Percentiles rank a stretch among this genome's conserved stretches.
These are phyloP conservation scores for Sporothrix curviconia DNA, from an alignment of 2,329 filamentous ascomycete species.

Conservation along the genomic window DNA sequence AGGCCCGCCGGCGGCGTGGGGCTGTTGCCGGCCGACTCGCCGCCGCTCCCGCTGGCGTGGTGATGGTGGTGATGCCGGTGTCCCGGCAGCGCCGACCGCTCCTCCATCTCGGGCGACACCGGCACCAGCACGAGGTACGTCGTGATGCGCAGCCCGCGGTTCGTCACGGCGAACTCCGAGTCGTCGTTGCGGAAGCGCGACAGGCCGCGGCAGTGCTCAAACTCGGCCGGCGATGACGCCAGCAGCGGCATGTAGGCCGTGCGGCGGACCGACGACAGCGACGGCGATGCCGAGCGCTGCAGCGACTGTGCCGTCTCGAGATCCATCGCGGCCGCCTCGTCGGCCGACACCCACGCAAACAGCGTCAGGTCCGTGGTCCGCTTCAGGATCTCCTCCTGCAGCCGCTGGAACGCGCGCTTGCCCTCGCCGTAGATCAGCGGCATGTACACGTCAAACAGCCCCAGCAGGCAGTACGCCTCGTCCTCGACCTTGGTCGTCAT, in stretches of 20 bases:
- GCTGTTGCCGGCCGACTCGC: too few relatives aligned
- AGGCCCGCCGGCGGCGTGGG: too few relatives aligned
- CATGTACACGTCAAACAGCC: conserved; percentile 20
- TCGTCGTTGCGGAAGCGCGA: conserved; percentile 14
- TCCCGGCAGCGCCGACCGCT: background rate
- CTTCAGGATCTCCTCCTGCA: conserved; percentile 18
- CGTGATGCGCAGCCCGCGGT: conserved; percentile 16
- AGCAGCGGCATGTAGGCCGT: conserved; percentile 9
- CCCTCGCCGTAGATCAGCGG: conserved; percentile 21
- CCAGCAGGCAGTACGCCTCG: conserved; percentile 19
- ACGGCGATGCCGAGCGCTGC: too few relatives aligned
- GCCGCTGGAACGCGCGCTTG: conserved; percentile 15
- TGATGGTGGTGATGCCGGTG: too few relatives aligned
- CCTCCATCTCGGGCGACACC: background rate
- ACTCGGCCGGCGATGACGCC: conserved; percentile 12
- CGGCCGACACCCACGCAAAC: conserved; percentile 12
- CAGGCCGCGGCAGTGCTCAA: conserved; percentile 3
- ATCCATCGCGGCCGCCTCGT: background rate
- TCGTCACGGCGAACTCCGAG: conserved; percentile 15
- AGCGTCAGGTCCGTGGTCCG: conserved; percentile 10
- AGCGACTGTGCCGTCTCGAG: background rate
- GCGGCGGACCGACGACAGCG: background rate
- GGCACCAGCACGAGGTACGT: conserved; percentile 14
- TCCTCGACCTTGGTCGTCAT: conserved; percentile 19
- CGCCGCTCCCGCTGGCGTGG: too few relatives aligned